Percentiles rank a stretch among this genome's conserved stretches.
These are phyloP conservation scores for Toxoplasma gondii DNA, from an alignment of 169 alveolate genomes.

Conservation along the genomic window DNA sequence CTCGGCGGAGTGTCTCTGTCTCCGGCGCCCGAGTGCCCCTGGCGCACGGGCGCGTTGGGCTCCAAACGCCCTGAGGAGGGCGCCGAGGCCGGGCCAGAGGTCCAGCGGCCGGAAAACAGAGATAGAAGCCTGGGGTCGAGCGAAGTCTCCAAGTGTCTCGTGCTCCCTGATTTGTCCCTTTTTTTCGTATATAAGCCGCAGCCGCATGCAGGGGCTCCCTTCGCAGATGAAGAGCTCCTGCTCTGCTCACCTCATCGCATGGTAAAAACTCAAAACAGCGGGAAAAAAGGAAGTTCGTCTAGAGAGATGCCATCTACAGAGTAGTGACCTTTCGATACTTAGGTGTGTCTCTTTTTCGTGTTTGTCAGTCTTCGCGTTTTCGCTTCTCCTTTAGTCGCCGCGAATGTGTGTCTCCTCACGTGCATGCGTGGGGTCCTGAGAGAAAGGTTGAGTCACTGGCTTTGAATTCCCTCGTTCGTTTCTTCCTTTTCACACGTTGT, in stretches of 20 bases:
- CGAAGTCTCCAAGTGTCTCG: neutral
- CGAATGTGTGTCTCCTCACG: too few species aligned
- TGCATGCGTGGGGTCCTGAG: too few species aligned
- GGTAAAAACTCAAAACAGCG: neutral
- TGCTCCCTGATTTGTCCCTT: neutral
- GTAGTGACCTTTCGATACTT: neutral
- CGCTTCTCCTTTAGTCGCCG: too few species aligned
- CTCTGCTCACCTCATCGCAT: neutral
- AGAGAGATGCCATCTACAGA: neutral
- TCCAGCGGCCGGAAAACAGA: too few species aligned
- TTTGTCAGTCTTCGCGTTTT: too few species aligned
- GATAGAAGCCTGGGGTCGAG: too few species aligned
- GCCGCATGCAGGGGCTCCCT: constrained; percentile 20
- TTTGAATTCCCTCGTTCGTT: too few species aligned
- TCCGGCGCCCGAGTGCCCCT: neutral
- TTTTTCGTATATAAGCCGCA: neutral
- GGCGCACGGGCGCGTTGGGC: neutral
- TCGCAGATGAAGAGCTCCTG: constrained; percentile 8
- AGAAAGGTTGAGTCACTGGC: too few species aligned
- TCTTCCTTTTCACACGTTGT: too few species aligned
- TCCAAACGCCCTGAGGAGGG: too few species aligned
- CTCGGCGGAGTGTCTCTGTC: constrained; percentile 5
- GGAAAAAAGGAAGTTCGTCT: neutral
- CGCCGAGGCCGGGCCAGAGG: too few species aligned
- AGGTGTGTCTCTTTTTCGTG: neutral